These are phyloP conservation scores for Gentiana macrophylla DNA, from an alignment of 257 asterid species.

Conservation along the genomic window DNA sequence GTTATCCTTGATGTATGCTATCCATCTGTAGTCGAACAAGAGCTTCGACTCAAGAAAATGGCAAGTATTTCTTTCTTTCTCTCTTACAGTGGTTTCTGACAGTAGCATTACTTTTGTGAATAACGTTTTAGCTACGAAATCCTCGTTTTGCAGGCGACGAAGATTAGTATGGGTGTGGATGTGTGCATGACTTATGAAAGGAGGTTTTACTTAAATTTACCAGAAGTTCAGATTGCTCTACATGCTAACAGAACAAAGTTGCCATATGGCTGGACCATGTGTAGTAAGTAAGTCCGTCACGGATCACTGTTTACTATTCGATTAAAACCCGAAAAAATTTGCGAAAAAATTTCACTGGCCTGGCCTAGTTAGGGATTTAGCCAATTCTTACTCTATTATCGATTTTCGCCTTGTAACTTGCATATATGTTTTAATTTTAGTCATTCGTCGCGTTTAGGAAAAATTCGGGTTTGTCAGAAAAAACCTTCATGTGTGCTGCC, in stretches of 20 bases:
- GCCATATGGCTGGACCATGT: slow-evolving; percentile 77
- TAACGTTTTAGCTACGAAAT: not conserved
- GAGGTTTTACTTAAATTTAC: slow-evolving; percentile 80
- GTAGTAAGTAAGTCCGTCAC: slow-evolving; percentile 41
- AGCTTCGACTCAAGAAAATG: slow-evolving; percentile 65
- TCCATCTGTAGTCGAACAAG: slow-evolving; percentile 90
- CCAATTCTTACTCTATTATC: too few relatives aligned
- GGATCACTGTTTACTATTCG: too few relatives aligned
- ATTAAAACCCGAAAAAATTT: too few relatives aligned
- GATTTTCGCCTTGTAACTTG: too few relatives aligned
- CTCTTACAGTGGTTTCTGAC: not conserved
- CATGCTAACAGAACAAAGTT: slow-evolving; percentile 88
- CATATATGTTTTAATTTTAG: too few relatives aligned
- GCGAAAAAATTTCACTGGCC: too few relatives aligned
- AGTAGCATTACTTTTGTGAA: not conserved
- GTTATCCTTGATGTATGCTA: slow-evolving; percentile 92
- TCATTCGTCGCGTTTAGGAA: too few relatives aligned
- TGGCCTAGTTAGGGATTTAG: too few relatives aligned
- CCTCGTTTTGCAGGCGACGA: slow-evolving; percentile 58
- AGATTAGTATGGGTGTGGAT: slow-evolving; percentile 73
- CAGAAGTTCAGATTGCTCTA: slow-evolving; percentile 87
- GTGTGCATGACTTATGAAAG: slow-evolving; percentile 87
- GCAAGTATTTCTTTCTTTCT: slow-evolving; percentile 22
- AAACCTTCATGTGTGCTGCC: too few relatives aligned
- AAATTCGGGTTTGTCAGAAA: too few relatives aligned